Evolutionary conservation across 2,329 filamentous ascomycete genomes (phyloP).

Genomic region (Monilinia fructigena): DNA sequence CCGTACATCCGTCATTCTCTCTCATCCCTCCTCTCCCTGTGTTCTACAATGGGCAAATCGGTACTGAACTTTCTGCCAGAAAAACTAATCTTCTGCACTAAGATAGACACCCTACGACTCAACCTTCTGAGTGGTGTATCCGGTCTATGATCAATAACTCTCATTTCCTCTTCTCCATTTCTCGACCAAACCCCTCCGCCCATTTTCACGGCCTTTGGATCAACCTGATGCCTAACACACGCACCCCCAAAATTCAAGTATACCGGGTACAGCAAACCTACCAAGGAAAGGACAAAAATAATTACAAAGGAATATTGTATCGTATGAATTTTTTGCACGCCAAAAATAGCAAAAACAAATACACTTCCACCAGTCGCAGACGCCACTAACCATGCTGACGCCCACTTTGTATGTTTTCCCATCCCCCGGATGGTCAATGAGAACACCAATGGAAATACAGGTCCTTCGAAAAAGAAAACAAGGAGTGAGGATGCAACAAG

Average conservation of each 20-base stretch:
- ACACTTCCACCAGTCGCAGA: slow-evolving; percentile 33
- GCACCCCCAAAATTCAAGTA: slow-evolving; percentile 34
- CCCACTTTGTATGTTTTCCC: slow-evolving; percentile 76
- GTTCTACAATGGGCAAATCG: slow-evolving; percentile 27
- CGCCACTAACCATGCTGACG: slow-evolving; percentile 69
- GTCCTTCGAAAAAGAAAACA: slow-evolving; percentile 78
- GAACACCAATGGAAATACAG: slow-evolving; percentile 80
- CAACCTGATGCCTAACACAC: slow-evolving; percentile 32
- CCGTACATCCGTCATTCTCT: slow-evolving; percentile 16
- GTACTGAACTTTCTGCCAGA: slow-evolving; percentile 21
- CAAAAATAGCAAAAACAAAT: slow-evolving; percentile 37
- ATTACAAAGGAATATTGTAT: slow-evolving; percentile 35
- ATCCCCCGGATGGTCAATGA: slow-evolving; percentile 77
- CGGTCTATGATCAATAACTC: background rate
- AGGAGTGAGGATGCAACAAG: slow-evolving; percentile 62
- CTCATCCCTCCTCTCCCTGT: slow-evolving; percentile 24
- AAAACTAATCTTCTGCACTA: slow-evolving; percentile 27
- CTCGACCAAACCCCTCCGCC: slow-evolving; percentile 10
- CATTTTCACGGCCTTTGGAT: slow-evolving; percentile 26
- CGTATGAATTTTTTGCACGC: slow-evolving; percentile 27
- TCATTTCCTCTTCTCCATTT: background rate
- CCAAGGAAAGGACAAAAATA: slow-evolving; percentile 33
- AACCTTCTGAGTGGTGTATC: slow-evolving; percentile 25
- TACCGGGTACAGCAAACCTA: slow-evolving; percentile 33
- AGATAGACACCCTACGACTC: slow-evolving; percentile 25